phyloP scores from a whole-genome alignment of 192 early-diverging fungal species.

The Gamsiella multidivaricata region DNA sequence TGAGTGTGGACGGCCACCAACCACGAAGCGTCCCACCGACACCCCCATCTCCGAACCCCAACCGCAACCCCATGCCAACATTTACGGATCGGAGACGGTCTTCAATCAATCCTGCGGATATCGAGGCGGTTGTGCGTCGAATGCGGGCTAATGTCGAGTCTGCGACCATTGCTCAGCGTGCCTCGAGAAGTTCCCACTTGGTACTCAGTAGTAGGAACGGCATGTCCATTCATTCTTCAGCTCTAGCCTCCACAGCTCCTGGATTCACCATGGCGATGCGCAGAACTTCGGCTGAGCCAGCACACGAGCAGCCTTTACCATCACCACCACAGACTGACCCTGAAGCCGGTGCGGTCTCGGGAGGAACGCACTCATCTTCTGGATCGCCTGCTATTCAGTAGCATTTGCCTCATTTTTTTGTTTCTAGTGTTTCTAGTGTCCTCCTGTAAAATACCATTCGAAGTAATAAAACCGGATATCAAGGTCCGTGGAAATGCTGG shows the following conservation, averaged over 20 bases:
- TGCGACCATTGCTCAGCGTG: background rate
- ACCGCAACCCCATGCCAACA: slow-evolving; percentile 42
- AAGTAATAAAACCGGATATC: too few species aligned
- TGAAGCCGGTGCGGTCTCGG: background rate
- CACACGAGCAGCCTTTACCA: slow-evolving; percentile 1
- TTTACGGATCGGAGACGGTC: slow-evolving; percentile 43
- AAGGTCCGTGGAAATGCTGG: too few species aligned
- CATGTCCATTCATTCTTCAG: background rate
- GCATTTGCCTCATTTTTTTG: background rate
- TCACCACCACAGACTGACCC: slow-evolving; percentile 21
- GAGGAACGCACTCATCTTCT: background rate
- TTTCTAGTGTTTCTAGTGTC: background rate
- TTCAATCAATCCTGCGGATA: slow-evolving; percentile 48
- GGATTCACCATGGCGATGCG: background rate
- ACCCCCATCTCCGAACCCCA: slow-evolving; percentile 50
- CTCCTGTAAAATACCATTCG: too few species aligned
- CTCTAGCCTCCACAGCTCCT: background rate
- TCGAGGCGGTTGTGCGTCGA: slow-evolving; percentile 38
- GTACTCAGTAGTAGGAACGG: background rate
- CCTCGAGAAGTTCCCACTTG: background rate
- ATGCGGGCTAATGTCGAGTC: slow-evolving; percentile 36
- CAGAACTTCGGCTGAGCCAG: background rate
- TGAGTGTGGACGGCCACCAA: background rate
- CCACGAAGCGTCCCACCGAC: slow-evolving; percentile 27
- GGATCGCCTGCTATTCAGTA: background rate